phyloP scores from a whole-genome alignment of 1,284 basidiomycete genomes.

The Dichomitus squalens region DNA sequence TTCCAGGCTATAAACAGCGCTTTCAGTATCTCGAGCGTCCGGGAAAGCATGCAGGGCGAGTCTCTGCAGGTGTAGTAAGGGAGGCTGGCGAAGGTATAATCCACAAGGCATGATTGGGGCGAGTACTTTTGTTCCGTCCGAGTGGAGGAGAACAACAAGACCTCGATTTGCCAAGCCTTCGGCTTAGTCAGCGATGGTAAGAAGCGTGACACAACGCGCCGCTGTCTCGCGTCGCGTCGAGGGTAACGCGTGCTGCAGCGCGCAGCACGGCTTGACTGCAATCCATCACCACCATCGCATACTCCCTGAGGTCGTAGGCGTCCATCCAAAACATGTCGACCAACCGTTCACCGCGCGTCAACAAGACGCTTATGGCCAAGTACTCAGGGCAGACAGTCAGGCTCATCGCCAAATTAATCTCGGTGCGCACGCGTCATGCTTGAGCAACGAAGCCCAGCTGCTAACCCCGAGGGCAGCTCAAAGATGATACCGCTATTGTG shows the following conservation, averaged over 20 bases:
- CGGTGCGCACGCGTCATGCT: constrained; percentile 40
- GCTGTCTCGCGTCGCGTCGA: not conserved
- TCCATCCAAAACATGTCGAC: constrained; percentile 43
- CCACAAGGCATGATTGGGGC: too few species aligned
- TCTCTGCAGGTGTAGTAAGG: too few species aligned
- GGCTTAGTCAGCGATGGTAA: not conserved
- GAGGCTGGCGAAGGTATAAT: too few species aligned
- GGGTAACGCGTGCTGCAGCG: not conserved
- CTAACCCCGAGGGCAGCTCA: constrained; percentile 41
- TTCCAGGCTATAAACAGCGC: too few species aligned
- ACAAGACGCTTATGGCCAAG: constrained; percentile 57
- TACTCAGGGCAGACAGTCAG: constrained; percentile 68
- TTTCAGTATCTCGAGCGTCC: too few species aligned
- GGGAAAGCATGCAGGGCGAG: too few species aligned
- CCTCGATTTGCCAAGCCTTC: not conserved
- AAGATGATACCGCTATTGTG: constrained; percentile 60
- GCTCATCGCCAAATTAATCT: constrained; percentile 70
- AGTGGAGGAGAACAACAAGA: too few species aligned
- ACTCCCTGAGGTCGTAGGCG: too few species aligned
- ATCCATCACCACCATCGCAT: not conserved
- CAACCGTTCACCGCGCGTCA: constrained; percentile 61
- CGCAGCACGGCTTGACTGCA: not conserved
- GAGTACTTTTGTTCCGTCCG: too few species aligned
- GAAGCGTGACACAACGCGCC: not conserved
- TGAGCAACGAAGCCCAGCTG: not conserved